Base-by-base conservation (phyloP, 1,139 yeast species). In the Debaryomyces robertsiae region DNA sequence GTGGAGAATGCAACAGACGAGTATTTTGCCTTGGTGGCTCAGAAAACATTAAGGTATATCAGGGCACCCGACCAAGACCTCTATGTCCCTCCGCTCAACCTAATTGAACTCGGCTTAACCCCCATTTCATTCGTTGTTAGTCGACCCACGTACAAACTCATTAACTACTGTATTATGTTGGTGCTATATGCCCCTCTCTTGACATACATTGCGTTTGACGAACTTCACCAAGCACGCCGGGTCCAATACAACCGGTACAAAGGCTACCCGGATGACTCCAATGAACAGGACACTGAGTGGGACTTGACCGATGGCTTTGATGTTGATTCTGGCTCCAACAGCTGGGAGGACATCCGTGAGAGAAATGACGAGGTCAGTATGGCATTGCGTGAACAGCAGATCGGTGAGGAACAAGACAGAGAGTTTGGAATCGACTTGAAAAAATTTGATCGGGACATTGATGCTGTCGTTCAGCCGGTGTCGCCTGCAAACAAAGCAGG, bases 11-110 rank as follows among this genome's bases (percentile, higher is more conserved):
- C 95, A 1, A 81, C 82, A 22, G 87, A 84, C 55, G 95, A 89
- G 59, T 89, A 84, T 60, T 77, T 88, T 69, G 95, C 95, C 0
- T 75, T 88, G 42, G 86, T 86, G 49, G 88, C 96, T 3, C 86
- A 85, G 49, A 87, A 88, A 67, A 88, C 95, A 0, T 74, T 89
- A 50, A 73, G 91, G 46, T 89, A 85, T 56, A 81, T 88, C 40
- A 76, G 96, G 50, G 95, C 96, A 0, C 96, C 96, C 0, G 96
- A 89, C 63, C 83, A 81, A 44, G 82, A 85, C 54, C 86, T 88
- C 33, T 89, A 81, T 57, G 91, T 88, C 23, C 94, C 96, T 4
- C 96, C 96, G 6, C 73, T 88, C 47, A 89, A 89, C 57, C 60
- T 89, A 50, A 64, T 89, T 45, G 96, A 89, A 58, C 38, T 82